These are phyloP conservation scores for Moringa oleifera DNA, from an alignment of 345 rosid species.

Conservation along the genomic window DNA sequence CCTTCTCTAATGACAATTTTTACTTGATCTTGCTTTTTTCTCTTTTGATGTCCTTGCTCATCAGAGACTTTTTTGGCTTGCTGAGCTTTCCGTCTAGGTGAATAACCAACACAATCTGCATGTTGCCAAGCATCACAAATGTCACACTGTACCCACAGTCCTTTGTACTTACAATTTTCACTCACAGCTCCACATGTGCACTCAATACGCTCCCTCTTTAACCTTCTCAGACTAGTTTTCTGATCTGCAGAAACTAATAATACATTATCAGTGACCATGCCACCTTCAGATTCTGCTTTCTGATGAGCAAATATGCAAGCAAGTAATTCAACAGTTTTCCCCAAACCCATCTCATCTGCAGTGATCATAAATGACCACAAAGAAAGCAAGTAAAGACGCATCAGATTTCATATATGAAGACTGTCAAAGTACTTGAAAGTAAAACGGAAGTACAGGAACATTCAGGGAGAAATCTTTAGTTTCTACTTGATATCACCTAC, in stretches of 20 bases:
- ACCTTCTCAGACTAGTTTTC: constrained; percentile 43
- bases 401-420: constrained; percentile 7
- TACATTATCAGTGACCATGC: constrained; percentile 16
- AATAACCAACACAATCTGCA: constrained; percentile 95
- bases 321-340: constrained; percentile 94
- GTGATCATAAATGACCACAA: constrained; percentile 23
- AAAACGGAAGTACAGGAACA: neutral
- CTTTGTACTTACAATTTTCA: constrained; percentile 69
- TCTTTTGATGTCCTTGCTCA: constrained; percentile 27
- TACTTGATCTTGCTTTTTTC: constrained; percentile 43
- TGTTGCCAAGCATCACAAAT: constrained; percentile 99
- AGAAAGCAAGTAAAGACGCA: constrained; percentile 11
- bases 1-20: constrained; percentile 64
- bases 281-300: constrained; percentile 43
- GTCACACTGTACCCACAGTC: constrained; percentile 97
- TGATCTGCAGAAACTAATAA: constrained; percentile 28
- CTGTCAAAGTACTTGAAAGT: constrained; percentile 1
- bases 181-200: constrained; percentile 95
- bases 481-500: neutral
- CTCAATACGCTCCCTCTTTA: constrained; percentile 88
- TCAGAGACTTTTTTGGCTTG: constrained; percentile 16
- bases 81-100: constrained; percentile 53
- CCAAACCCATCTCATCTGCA: constrained; percentile 98
- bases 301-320: constrained; percentile 80
- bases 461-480: neutral